Evolutionary conservation across 2,329 filamentous ascomycete species (phyloP).

Genomic region (Fonsecaea pugnacius): DNA sequence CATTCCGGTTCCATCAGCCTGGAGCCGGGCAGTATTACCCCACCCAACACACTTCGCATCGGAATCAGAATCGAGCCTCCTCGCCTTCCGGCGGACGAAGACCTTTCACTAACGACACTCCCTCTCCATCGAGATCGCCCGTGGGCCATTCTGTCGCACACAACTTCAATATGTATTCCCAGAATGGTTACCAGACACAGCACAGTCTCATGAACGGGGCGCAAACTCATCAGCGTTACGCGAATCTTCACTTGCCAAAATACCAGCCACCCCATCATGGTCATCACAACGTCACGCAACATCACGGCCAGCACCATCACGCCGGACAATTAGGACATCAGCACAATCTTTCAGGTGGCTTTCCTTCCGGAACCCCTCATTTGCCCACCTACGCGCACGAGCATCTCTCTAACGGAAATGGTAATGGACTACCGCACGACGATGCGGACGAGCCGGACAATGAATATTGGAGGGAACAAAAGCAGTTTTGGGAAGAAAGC

Average conservation of each 20-base stretch:
- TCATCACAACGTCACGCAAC: slow-evolving; percentile 51
- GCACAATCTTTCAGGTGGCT: slow-evolving; percentile 54
- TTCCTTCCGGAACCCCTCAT: slow-evolving; percentile 58
- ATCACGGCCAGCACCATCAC: slow-evolving; percentile 43
- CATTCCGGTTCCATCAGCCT: slow-evolving; percentile 60
- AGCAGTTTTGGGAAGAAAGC: slow-evolving; percentile 77
- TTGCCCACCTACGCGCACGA: slow-evolving; percentile 55
- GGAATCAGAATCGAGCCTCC: slow-evolving; percentile 51
- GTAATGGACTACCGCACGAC: slow-evolving; percentile 58
- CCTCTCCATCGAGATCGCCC: slow-evolving; percentile 55
- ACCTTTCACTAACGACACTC: slow-evolving; percentile 51
- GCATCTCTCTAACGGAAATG: slow-evolving; percentile 65
- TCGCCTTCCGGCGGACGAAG: slow-evolving; percentile 52
- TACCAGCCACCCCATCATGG: slow-evolving; percentile 53
- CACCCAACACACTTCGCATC: slow-evolving; percentile 50
- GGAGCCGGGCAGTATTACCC: slow-evolving; percentile 57
- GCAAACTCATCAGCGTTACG: slow-evolving; percentile 54
- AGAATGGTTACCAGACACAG: slow-evolving; percentile 52
- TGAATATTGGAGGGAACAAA: slow-evolving; percentile 85
- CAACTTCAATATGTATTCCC: slow-evolving; percentile 55
- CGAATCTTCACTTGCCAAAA: slow-evolving; percentile 53
- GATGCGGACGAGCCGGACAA: slow-evolving; percentile 62
- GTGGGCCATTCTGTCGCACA: slow-evolving; percentile 49
- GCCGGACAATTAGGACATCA: slow-evolving; percentile 51
- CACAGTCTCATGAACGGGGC: slow-evolving; percentile 57